Evolutionary conservation across 179 eudicot genomes (phyloP).

Genomic region (Silene noctiflora): DNA sequence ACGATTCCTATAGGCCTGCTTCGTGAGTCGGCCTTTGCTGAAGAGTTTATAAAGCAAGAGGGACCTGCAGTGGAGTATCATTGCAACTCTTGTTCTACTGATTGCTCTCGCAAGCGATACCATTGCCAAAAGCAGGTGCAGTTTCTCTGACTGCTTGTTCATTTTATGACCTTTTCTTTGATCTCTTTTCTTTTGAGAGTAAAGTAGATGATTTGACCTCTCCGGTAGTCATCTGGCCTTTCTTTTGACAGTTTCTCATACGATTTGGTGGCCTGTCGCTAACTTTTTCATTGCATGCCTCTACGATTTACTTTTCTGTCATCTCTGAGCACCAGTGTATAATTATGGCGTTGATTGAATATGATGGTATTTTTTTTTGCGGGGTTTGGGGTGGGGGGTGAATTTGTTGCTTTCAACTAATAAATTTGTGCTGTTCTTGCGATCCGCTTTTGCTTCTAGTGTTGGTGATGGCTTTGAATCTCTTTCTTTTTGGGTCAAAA

Average conservation of each 20-base stretch:
- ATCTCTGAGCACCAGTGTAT: neutral
- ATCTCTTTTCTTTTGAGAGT: neutral
- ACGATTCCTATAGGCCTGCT: slow-evolving; percentile 55
- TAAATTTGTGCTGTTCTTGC: neutral
- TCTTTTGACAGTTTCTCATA: too few relatives aligned
- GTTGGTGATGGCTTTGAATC: neutral
- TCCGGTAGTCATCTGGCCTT: neutral
- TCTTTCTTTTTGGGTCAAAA: slow-evolving; percentile 4
- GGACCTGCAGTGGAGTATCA: slow-evolving; percentile 96
- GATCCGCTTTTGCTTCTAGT: neutral
- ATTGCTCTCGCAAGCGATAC: slow-evolving; percentile 95
- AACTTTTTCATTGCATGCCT: neutral
- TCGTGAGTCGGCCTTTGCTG: slow-evolving; percentile 73
- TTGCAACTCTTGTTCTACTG: slow-evolving; percentile 96
- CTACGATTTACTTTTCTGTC: neutral
- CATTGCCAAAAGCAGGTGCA: slow-evolving; percentile 96
- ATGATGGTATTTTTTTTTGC: neutral
- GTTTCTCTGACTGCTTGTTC: slow-evolving; percentile 25
- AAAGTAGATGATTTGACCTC: neutral
- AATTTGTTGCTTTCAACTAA: neutral
- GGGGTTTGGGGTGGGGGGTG: too few relatives aligned
- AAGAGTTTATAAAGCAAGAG: slow-evolving; percentile 73
- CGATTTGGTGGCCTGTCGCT: neutral
- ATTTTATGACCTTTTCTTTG: neutral
- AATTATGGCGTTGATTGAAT: neutral